Evolutionary conservation across 371 early-diverging fungal species (phyloP).

Genomic region (Mucor circinelloides): DNA sequence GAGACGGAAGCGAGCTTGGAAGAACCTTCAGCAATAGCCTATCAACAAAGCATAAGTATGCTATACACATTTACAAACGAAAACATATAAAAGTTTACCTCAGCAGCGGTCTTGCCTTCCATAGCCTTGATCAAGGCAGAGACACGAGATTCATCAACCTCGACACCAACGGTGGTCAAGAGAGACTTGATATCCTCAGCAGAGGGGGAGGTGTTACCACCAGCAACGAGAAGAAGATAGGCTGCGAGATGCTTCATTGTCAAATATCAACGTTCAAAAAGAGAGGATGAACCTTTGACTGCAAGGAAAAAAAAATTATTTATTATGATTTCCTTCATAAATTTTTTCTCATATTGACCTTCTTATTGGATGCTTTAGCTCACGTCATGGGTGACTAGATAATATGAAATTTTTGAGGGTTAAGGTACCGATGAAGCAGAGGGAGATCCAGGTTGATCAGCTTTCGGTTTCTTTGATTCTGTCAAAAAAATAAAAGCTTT

Average conservation of each 20-base stretch:
- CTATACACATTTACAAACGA: not conserved
- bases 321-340: constrained; percentile 13
- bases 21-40: constrained; percentile 86
- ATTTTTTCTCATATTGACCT: constrained; percentile 4
- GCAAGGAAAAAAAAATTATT: constrained; percentile 27
- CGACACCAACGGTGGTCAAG: constrained; percentile 89
- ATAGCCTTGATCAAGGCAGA: constrained; percentile 75
- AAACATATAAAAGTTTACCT: constrained; percentile 42
- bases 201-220: constrained; percentile 80
- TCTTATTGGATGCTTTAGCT: not conserved
- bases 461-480: not conserved
- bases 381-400: not conserved
- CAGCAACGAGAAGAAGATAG: constrained; percentile 90
- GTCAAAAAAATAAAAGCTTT: not conserved
- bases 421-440: not conserved
- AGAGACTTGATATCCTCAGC: constrained; percentile 77
- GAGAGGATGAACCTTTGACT: constrained; percentile 29
- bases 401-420: not conserved
- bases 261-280: constrained; percentile 28
- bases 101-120: constrained; percentile 85
- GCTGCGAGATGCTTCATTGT: constrained; percentile 95
- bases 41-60: not conserved
- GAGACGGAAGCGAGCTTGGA: constrained; percentile 93
- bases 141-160: constrained; percentile 79
- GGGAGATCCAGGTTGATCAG: not conserved